Percentiles rank a stretch among this genome's conserved stretches.
These are phyloP conservation scores for Populus trichocarpa DNA, from an alignment of 441 rosid genomes.

Conservation along the genomic window DNA sequence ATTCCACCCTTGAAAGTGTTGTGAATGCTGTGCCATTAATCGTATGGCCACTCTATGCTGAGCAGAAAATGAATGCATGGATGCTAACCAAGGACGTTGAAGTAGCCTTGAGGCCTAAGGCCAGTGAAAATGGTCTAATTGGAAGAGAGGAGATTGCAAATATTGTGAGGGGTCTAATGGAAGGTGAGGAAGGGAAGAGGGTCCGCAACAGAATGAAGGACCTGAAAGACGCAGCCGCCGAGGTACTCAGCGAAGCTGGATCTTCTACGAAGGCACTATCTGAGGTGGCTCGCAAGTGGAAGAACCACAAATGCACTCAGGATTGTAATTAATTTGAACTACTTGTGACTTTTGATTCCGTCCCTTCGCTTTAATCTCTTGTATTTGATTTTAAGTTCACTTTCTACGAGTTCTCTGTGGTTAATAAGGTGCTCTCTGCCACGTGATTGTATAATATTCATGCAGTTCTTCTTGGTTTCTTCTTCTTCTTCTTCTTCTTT, in stretches of 20 bases:
- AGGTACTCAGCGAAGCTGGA: constrained; percentile 43
- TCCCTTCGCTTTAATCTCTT: not conserved
- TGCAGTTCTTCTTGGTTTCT: not conserved
- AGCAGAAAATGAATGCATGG: constrained; percentile 67
- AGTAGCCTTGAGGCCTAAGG: constrained; percentile 39
- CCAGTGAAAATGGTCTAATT: constrained; percentile 36
- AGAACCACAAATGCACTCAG: not conserved
- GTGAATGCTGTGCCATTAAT: constrained; percentile 69
- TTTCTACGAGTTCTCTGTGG: not conserved
- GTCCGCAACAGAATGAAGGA: constrained; percentile 45
- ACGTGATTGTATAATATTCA: constrained; percentile 8
- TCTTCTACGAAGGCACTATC: constrained; percentile 20
- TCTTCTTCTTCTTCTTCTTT: no score
- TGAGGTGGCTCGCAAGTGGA: constrained; percentile 41
- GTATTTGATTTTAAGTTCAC: not conserved
- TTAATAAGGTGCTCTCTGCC: not conserved
- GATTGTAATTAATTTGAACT: constrained; percentile 8
- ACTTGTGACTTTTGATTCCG: not conserved
- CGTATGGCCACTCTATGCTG: constrained; percentile 79
- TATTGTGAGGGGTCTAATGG: constrained; percentile 53
- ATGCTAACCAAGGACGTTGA: constrained; percentile 40
- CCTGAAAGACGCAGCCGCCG: constrained; percentile 47
- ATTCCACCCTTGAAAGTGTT: constrained; percentile 63
- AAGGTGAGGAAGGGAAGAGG: constrained; percentile 62
- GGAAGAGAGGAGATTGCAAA: constrained; percentile 43